Evolutionary conservation across 2,329 filamentous ascomycete genomes (phyloP).

Genomic region (Alternaria rosae): DNA sequence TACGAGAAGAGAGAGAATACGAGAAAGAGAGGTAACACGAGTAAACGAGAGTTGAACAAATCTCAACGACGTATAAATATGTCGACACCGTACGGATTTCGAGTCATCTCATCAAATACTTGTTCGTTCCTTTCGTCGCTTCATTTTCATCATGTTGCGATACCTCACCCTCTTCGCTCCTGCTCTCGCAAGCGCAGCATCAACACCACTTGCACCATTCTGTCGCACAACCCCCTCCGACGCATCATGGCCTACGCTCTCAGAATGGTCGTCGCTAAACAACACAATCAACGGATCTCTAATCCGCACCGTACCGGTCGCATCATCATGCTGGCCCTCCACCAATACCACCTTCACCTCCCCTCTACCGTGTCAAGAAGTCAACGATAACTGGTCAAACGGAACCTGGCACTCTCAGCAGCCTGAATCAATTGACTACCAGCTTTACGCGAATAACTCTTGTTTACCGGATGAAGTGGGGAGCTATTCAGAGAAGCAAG

Average conservation of each 20-base stretch:
- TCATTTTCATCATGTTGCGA: background rate
- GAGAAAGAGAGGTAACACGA: background rate
- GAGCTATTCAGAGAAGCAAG: background rate
- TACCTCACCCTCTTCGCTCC: background rate
- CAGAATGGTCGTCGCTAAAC: background rate
- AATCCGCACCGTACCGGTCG: background rate
- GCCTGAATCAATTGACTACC: slow-evolving; percentile 37
- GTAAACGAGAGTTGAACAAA: background rate
- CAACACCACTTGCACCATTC: background rate
- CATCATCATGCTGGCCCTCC: slow-evolving; percentile 23
- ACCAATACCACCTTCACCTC: slow-evolving; percentile 35
- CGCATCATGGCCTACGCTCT: background rate
- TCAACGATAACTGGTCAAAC: slow-evolving; percentile 39
- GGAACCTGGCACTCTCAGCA: slow-evolving; percentile 38
- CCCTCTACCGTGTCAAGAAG: slow-evolving; percentile 28
- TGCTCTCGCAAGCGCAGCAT: background rate
- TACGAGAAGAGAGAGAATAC: background rate
- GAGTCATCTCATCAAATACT: background rate
- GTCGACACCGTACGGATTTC: no score
- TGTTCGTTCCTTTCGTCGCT: background rate
- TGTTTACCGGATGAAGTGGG: background rate
- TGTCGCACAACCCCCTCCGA: background rate
- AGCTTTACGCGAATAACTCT: background rate
- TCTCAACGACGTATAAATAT: background rate
- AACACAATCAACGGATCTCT: background rate